These are phyloP conservation scores for Ustilaginoidea virens DNA, from an alignment of 2,329 filamentous ascomycete species.

Conservation along the genomic window DNA sequence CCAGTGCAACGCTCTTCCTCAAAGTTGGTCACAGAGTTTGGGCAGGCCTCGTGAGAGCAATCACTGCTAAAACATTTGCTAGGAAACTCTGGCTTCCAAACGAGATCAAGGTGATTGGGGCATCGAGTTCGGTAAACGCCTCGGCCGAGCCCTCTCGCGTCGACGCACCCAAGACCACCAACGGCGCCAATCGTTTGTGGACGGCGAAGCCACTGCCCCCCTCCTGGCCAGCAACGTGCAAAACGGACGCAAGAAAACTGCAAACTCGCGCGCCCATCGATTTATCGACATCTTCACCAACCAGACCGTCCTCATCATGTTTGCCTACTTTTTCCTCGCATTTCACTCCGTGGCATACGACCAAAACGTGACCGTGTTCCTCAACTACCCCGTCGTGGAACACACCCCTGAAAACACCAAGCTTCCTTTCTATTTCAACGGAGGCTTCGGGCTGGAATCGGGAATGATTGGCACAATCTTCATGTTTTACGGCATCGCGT, in stretches of 20 bases:
- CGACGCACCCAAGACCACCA: conserved; percentile 7
- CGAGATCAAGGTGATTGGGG: conserved; percentile 60
- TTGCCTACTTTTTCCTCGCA: conserved; percentile 67
- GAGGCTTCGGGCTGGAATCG: conserved; percentile 62
- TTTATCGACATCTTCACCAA: conserved; percentile 54
- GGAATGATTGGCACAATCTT: conserved; percentile 73
- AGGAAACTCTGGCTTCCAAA: conserved; percentile 69
- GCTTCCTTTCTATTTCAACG: conserved; percentile 67
- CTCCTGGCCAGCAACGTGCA: conserved; percentile 26
- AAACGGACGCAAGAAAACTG: conserved; percentile 11
- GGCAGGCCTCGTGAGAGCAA: too few species aligned
- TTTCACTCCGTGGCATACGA: conserved; percentile 76
- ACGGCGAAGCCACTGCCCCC: conserved; percentile 40
- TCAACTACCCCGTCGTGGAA: conserved; percentile 54
- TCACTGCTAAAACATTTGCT: neutral
- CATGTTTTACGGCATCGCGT: conserved; percentile 64
- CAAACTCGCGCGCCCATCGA: conserved; percentile 13
- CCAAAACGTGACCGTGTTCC: conserved; percentile 75
- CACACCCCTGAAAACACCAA: conserved; percentile 41
- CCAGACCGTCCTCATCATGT: conserved; percentile 60
- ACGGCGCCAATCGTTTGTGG: conserved; percentile 32
- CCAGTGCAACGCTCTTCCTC: conserved; percentile 63
- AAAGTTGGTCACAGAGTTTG: too few species aligned
- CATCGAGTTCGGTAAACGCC: conserved; percentile 51
- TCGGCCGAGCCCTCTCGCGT: conserved; percentile 29